Conservation (phyloP, 805 yeast genomes). For the Saccharomycopsis olivae region DNA sequence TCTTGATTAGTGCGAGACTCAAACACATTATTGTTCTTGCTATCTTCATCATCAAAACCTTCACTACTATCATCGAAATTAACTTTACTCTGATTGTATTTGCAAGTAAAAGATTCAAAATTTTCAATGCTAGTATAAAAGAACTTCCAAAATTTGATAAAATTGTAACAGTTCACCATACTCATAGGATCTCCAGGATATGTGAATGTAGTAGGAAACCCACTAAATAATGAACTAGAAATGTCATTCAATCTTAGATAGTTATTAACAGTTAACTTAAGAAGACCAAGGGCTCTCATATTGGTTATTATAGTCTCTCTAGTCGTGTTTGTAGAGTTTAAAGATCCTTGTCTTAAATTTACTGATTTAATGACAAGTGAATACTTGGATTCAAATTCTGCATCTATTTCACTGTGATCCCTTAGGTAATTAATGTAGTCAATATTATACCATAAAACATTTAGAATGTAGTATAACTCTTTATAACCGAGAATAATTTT, state of each 20-base stretch:
- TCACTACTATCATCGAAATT: not conserved
- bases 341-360: not conserved
- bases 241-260: slow-evolving; percentile 15
- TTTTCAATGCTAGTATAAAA: slow-evolving; percentile 4
- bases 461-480: slow-evolving; percentile 12
- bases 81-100: not conserved
- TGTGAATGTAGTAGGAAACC: not conserved
- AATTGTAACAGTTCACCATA: slow-evolving; percentile 9
- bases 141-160: slow-evolving; percentile 11
- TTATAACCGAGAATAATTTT: slow-evolving; percentile 14
- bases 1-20: not conserved
- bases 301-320: not conserved
- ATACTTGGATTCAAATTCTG: slow-evolving; percentile 12
- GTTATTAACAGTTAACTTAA: slow-evolving; percentile 14
- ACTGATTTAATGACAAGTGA: slow-evolving; percentile 10
- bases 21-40: not conserved
- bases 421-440: slow-evolving; percentile 8
- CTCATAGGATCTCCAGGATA: not conserved
- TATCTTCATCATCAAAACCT: not conserved
- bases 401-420: slow-evolving; percentile 9
- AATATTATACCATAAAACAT: slow-evolving; percentile 2
- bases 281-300: slow-evolving; percentile 10
- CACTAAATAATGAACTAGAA: slow-evolving; percentile 3
- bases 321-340: not conserved
- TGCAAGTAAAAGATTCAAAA: not conserved